These are phyloP conservation scores for Dendrobium officinale DNA, from an alignment of 106 monocot genomes.

Conservation along the genomic window DNA sequence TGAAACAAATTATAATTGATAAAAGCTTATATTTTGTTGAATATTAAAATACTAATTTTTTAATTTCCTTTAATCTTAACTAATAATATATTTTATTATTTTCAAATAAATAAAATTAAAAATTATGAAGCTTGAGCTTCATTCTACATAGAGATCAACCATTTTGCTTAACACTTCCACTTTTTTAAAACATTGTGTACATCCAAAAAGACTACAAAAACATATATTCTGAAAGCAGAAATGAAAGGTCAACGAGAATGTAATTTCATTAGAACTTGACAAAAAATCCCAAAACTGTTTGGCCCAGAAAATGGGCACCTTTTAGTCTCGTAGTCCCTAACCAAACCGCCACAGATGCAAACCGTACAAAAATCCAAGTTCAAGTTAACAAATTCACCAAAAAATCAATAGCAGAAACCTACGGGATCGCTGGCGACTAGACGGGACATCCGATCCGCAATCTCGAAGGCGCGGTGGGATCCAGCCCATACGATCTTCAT, in stretches of 20 bases:
- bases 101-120: too few relatives aligned
- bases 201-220: not conserved
- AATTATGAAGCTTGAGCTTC: too few relatives aligned
- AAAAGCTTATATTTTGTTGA: too few relatives aligned
- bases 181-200: too few relatives aligned
- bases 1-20: too few relatives aligned
- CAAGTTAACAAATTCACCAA: not conserved
- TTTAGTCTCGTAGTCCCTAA: not conserved
- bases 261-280: not conserved
- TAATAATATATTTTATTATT: too few relatives aligned
- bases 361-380: not conserved
- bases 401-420: not conserved
- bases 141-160: too few relatives aligned
- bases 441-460: constrained; percentile 72
- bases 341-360: not conserved
- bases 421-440: constrained; percentile 95
- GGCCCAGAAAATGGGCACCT: not conserved
- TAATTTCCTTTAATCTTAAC: too few relatives aligned
- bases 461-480: constrained; percentile 52
- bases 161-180: too few relatives aligned
- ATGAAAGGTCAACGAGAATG: not conserved
- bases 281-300: not conserved
- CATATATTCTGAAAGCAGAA: not conserved
- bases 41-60: too few relatives aligned
- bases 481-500: constrained; percentile 99